Conservation (phyloP, 75 land plant species). For the Azolla pinnata region DNA sequence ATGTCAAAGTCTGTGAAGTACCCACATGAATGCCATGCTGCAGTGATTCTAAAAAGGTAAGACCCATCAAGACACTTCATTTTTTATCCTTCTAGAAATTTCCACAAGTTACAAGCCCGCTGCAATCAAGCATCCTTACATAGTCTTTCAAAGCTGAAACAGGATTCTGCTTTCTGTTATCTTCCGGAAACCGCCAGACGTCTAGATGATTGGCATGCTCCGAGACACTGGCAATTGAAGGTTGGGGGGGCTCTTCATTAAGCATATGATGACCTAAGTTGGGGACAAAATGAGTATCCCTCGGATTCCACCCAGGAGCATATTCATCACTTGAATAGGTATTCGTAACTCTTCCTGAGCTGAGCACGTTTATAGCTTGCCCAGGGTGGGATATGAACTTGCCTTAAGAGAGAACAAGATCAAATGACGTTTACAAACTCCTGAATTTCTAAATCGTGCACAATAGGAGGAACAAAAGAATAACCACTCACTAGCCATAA, state of each 20-base stretch:
- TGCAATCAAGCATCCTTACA: too few relatives aligned
- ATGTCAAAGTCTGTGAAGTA: not conserved
- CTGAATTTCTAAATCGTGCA: too few relatives aligned
- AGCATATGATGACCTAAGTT: constrained; percentile 16
- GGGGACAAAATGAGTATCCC: constrained; percentile 20
- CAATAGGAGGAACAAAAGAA: not conserved
- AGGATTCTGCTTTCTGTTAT: constrained; percentile 2
- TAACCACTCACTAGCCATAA: constrained; percentile 47
- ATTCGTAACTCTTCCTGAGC: not conserved
- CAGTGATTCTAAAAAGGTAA: too few relatives aligned
- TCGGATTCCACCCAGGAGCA: constrained; percentile 10
- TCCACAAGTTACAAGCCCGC: too few relatives aligned
- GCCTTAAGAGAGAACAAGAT: too few relatives aligned
- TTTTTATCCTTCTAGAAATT: too few relatives aligned
- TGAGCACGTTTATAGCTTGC: not conserved
- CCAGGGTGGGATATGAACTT: not conserved
- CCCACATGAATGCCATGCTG: too few relatives aligned
- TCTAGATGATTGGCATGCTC: constrained; percentile 14
- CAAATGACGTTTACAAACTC: too few relatives aligned
- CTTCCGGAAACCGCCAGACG: constrained; percentile 9
- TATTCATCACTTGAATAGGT: constrained; percentile 2
- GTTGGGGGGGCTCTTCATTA: constrained; percentile 18
- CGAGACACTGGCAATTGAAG: constrained; percentile 16
- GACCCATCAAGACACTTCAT: too few relatives aligned
- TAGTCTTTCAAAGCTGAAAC: constrained; percentile 20